phyloP scores from a whole-genome alignment of 257 asterid species.

The Rubia yunnanensis region DNA sequence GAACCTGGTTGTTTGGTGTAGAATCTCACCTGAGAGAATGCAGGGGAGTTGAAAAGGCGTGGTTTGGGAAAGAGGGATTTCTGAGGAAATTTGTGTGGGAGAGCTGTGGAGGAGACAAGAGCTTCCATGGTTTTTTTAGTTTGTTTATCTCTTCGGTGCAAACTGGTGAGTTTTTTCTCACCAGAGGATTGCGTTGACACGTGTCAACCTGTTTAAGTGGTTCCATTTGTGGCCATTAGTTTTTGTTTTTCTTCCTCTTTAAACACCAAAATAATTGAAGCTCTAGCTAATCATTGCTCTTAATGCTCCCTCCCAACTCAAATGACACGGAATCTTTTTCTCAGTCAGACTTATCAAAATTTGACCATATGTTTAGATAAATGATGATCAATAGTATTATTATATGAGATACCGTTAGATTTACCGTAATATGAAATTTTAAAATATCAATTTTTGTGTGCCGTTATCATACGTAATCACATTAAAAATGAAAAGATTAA shows the following conservation, averaged over 20 bases:
- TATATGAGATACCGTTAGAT: too few species aligned
- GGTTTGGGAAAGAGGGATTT: slow-evolving; percentile 10
- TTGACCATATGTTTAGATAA: too few species aligned
- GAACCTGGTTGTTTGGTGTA: slow-evolving; percentile 2
- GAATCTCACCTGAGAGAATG: slow-evolving; percentile 11
- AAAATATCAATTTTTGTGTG: too few species aligned
- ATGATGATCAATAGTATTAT: too few species aligned
- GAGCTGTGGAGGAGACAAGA: slow-evolving; percentile 49
- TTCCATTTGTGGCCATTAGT: slow-evolving; percentile 8
- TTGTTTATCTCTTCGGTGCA: background rate
- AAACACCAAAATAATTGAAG: background rate
- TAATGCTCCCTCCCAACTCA: too few species aligned
- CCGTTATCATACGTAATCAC: too few species aligned
- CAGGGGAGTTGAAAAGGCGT: slow-evolving; percentile 20
- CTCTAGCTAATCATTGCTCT: background rate
- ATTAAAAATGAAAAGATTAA: too few species aligned
- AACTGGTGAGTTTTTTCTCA: background rate
- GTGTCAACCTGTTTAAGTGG: background rate
- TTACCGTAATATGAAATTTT: too few species aligned
- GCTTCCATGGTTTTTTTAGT: slow-evolving; percentile 51
- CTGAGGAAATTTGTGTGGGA: slow-evolving; percentile 24
- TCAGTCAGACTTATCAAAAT: too few species aligned
- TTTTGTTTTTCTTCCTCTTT: background rate
- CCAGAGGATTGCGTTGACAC: background rate
- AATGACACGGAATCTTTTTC: too few species aligned